Evolutionary conservation across 176 grass and related monocot species (phyloP).

Genomic region (Raddia guianensis): DNA sequence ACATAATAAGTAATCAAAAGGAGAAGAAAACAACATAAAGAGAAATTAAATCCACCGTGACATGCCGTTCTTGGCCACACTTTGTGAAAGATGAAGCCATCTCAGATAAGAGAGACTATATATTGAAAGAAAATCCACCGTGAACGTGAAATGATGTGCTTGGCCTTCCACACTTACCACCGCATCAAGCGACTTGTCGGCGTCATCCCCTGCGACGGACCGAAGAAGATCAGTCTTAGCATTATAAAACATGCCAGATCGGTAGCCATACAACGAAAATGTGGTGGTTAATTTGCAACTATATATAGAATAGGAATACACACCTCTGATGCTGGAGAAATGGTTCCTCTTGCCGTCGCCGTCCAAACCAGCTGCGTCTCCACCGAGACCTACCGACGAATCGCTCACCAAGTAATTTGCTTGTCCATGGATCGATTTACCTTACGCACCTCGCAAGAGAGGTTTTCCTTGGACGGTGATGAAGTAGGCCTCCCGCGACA

Average conservation of each 20-base stretch:
- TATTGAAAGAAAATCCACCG: too few relatives aligned
- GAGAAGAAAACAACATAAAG: too few relatives aligned
- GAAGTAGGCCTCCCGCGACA: conserved; percentile 82
- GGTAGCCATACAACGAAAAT: too few relatives aligned
- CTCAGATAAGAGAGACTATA: too few relatives aligned
- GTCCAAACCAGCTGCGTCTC: conserved; percentile 44
- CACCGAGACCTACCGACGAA: conserved; percentile 16
- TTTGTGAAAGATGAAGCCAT: too few relatives aligned
- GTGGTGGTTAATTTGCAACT: too few relatives aligned
- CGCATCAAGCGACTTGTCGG: conserved; percentile 77
- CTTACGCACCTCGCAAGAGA: too few relatives aligned
- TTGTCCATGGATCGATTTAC: too few relatives aligned
- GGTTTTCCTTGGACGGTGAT: conserved; percentile 55
- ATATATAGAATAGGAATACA: too few relatives aligned
- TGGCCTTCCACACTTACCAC: conserved; percentile 46
- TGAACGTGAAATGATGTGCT: not conserved
- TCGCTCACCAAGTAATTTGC: too few relatives aligned
- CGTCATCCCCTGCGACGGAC: conserved; percentile 59
- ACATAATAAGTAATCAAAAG: too few relatives aligned
- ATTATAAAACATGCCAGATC: not conserved
- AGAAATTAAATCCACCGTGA: not conserved
- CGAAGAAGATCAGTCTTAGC: not conserved
- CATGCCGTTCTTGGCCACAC: too few relatives aligned
- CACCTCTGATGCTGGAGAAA: conserved; percentile 56
- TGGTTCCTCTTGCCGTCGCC: conserved; percentile 50